phyloP scores from a whole-genome alignment of 495 filamentous ascomycete species.

The Penicillium manginii region DNA sequence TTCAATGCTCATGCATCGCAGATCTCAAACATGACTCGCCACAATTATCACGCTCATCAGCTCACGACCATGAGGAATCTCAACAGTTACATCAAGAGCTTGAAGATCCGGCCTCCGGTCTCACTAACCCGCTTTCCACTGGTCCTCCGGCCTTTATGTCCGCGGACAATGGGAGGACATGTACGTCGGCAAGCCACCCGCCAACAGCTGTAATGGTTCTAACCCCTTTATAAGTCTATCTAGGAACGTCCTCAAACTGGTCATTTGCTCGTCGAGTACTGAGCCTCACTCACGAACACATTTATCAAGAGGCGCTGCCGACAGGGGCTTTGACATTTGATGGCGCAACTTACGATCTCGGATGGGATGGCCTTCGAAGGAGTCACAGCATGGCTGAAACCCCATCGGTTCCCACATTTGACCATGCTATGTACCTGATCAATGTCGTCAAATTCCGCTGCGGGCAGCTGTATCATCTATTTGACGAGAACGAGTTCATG shows the following conservation, averaged over 20 bases:
- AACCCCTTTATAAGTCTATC: slow-evolving; percentile 33
- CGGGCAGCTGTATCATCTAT: slow-evolving; percentile 49
- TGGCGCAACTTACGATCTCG: slow-evolving; percentile 43
- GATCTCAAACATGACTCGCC: slow-evolving; percentile 23
- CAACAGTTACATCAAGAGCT: slow-evolving; percentile 16
- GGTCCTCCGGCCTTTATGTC: slow-evolving; percentile 42
- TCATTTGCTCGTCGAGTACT: slow-evolving; percentile 47
- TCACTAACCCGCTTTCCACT: slow-evolving; percentile 44
- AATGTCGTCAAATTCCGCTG: slow-evolving; percentile 49
- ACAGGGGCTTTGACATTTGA: slow-evolving; percentile 44
- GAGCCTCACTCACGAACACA: slow-evolving; percentile 41
- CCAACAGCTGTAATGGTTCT: neutral
- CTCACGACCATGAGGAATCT: slow-evolving; percentile 14
- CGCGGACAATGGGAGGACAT: slow-evolving; percentile 36
- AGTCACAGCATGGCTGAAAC: slow-evolving; percentile 24
- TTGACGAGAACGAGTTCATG: slow-evolving; percentile 49
- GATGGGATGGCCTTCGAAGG: slow-evolving; percentile 42
- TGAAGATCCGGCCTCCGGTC: slow-evolving; percentile 28
- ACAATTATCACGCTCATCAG: slow-evolving; percentile 13
- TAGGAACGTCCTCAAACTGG: slow-evolving; percentile 53
- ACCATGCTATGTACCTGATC: slow-evolving; percentile 47
- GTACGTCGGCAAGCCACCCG: slow-evolving; percentile 16
- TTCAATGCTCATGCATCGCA: slow-evolving; percentile 13
- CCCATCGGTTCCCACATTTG: slow-evolving; percentile 38
- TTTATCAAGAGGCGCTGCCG: slow-evolving; percentile 38